Percentiles rank a stretch among this genome's conserved stretches.
These are phyloP conservation scores for Apiotrichum domesticum DNA, from an alignment of 1,284 basidiomycete species.

Conservation along the genomic window DNA sequence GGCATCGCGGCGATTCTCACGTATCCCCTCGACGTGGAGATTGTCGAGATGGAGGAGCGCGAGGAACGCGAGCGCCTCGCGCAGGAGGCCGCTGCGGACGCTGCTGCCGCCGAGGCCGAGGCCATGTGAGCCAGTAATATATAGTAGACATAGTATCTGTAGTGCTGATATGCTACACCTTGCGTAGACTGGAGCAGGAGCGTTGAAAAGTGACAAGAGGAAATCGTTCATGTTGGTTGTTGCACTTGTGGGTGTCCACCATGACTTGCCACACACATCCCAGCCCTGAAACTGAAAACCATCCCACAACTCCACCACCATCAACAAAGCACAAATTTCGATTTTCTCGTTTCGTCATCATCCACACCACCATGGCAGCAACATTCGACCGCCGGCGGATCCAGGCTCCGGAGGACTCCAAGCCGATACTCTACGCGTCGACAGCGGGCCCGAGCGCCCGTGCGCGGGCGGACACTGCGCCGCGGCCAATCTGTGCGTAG, in stretches of 20 bases:
- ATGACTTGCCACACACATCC: too few species aligned
- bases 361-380: conserved; percentile 19
- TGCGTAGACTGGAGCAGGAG: too few species aligned
- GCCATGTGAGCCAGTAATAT: too few species aligned
- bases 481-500: conserved; percentile 73
- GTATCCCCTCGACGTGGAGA: conserved; percentile 91
- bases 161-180: too few species aligned
- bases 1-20: conserved; percentile 94
- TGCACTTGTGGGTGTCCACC: too few species aligned
- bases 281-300: too few species aligned
- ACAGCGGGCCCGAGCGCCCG: conserved; percentile 41
- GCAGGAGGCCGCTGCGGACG: conserved; percentile 22
- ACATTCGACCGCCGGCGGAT: conserved; percentile 75
- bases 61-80: conserved; percentile 56
- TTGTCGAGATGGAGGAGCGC: conserved; percentile 83
- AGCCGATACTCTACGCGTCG: conserved; percentile 54
- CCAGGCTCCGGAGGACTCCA: conserved; percentile 79
- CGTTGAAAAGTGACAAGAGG: too few species aligned
- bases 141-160: too few species aligned
- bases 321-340: neutral
- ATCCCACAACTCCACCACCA: too few species aligned
- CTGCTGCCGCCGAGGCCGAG: neutral
- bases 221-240: too few species aligned
- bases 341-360: conserved; percentile 1
- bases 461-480: conserved; percentile 56